phyloP scores from a whole-genome alignment of 768 basidiomycete species.

The Lentinula lateritia region DNA sequence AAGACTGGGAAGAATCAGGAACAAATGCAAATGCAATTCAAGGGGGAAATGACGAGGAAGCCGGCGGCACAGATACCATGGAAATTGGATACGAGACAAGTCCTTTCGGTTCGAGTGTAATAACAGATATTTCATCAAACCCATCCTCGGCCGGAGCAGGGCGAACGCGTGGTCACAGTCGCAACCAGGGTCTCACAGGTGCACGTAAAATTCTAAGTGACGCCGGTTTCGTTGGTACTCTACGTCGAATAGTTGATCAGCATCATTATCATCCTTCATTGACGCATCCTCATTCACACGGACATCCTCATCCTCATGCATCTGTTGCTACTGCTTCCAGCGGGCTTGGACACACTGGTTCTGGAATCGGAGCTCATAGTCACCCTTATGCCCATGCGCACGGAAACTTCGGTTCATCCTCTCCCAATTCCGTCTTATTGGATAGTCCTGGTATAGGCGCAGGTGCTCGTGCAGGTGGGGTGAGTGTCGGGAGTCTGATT shows the following conservation, averaged over 20 bases:
- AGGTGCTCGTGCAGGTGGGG: slow-evolving; percentile 19
- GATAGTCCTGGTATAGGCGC: neutral
- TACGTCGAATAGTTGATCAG: slow-evolving; percentile 14
- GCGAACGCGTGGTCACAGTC: neutral
- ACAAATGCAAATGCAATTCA: neutral
- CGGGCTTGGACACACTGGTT: neutral
- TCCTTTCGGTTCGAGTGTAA: neutral
- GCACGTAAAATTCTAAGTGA: slow-evolving; percentile 13
- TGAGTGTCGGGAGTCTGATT: slow-evolving; percentile 14
- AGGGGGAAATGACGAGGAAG: slow-evolving; percentile 24
- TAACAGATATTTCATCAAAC: neutral
- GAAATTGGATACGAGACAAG: neutral
- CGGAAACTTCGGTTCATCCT: neutral
- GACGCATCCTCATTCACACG: neutral
- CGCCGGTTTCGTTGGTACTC: slow-evolving; percentile 34
- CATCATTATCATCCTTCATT: slow-evolving; percentile 1
- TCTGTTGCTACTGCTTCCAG: neutral
- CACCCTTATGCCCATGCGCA: neutral
- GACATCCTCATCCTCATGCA: neutral
- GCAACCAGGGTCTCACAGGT: neutral
- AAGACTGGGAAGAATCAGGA: slow-evolving; percentile 16
- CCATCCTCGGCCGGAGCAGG: neutral
- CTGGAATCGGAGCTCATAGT: neutral
- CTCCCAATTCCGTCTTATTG: neutral
- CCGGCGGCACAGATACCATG: slow-evolving; percentile 10